Evolutionary conservation across 257 asterid species (phyloP).

Genomic region (Handroanthus guayacan): DNA sequence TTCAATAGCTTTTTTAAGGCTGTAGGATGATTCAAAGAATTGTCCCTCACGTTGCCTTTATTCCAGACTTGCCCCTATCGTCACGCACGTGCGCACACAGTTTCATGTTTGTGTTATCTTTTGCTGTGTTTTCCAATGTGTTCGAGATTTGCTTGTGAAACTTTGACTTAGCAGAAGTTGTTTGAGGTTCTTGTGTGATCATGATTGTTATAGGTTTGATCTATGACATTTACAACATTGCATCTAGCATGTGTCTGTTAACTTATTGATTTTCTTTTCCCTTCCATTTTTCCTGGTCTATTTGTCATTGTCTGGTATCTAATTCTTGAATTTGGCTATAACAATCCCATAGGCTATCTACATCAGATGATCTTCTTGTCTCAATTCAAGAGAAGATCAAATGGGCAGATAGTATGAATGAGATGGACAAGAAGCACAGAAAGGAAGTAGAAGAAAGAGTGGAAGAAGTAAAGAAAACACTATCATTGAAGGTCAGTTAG

Average conservation of each 20-base stretch:
- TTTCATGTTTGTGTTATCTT: conserved; percentile 2
- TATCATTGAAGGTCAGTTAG: conserved; percentile 78
- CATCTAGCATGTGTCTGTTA: conserved; percentile 1
- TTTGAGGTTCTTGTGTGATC: conserved; percentile 23
- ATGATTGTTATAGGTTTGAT: conserved; percentile 3
- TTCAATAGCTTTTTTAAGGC: conserved; percentile 16
- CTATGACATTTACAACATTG: background rate
- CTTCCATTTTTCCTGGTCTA: background rate
- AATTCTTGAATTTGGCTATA: conserved; percentile 29
- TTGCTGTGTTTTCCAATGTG: background rate
- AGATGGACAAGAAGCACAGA: conserved; percentile 72
- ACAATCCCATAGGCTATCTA: conserved; percentile 64
- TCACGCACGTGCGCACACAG: background rate
- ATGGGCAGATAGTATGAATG: conserved; percentile 96
- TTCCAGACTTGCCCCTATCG: background rate
- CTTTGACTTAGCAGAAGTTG: conserved; percentile 15
- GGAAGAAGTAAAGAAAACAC: conserved; percentile 82
- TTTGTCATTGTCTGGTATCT: conserved; percentile 15
- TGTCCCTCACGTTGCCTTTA: background rate
- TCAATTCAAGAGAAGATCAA: conserved; percentile 96
- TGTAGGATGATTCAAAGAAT: conserved; percentile 16
- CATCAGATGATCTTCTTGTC: conserved; percentile 85
- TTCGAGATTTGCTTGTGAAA: background rate
- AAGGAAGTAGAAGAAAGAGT: conserved; percentile 83
- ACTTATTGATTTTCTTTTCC: background rate